A percentile compares a stretch with the other conserved stretches of the same genome.
phyloP scores from a whole-genome alignment of 495 filamentous ascomycete species.

The Daldinia decipiens region DNA sequence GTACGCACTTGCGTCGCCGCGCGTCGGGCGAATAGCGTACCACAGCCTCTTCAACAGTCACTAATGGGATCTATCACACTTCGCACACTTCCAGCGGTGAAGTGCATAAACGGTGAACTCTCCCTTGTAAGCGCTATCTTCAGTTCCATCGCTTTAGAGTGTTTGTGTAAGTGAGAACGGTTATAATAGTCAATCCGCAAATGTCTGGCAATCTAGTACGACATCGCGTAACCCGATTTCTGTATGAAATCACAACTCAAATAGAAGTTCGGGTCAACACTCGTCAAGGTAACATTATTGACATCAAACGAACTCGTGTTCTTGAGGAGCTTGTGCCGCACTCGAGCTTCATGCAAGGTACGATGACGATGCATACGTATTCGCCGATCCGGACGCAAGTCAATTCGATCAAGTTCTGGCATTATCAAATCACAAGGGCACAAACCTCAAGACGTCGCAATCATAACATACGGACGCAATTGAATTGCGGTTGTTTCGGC shows the following conservation, averaged over 20 bases:
- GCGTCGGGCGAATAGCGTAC: constrained; percentile 25
- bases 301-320: constrained; percentile 31
- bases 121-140: constrained; percentile 25
- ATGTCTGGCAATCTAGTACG: not conserved
- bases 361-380: constrained; percentile 44
- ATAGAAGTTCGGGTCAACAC: constrained; percentile 7
- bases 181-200: constrained; percentile 12
- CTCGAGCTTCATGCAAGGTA: constrained; percentile 45
- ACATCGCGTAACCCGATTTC: constrained; percentile 18
- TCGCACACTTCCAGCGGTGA: constrained; percentile 2
- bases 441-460: constrained; percentile 41
- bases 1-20: not conserved
- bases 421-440: constrained; percentile 45
- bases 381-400: constrained; percentile 38
- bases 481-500: constrained; percentile 36
- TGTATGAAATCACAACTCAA: not conserved
- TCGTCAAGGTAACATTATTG: constrained; percentile 23
- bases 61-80: constrained; percentile 1
- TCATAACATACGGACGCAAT: constrained; percentile 24
- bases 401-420: constrained; percentile 39
- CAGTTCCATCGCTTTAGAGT: constrained; percentile 9
- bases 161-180: not conserved
- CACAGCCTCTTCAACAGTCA: constrained; percentile 16
- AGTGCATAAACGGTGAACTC: constrained; percentile 16
- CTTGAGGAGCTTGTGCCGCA: constrained; percentile 31